These are phyloP conservation scores for Nicotiana noctiflora DNA, from an alignment of 257 asterid genomes.

Conservation along the genomic window DNA sequence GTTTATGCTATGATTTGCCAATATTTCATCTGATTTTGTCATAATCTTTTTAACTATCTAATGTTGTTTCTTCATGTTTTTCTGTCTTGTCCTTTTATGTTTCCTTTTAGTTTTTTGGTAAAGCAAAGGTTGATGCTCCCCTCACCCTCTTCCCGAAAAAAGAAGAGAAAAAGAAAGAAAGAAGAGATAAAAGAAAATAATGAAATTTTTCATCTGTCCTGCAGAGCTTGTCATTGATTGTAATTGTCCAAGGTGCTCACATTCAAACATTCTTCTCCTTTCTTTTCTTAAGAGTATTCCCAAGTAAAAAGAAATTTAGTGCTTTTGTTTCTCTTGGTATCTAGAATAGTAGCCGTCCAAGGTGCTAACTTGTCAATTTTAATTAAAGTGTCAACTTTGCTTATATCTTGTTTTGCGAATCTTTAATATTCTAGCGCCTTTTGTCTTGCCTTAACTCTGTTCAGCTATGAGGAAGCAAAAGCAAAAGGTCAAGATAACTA, in stretches of 20 bases:
- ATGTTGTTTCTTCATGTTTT: no score
- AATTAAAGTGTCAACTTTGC: not conserved
- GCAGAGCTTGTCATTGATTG: not conserved
- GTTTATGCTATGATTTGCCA: not conserved
- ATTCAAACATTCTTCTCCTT: not conserved
- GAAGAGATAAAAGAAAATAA: not conserved
- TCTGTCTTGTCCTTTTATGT: not conserved
- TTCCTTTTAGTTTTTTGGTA: not conserved
- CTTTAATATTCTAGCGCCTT: not conserved
- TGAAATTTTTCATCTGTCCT: not conserved
- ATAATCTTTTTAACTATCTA: not conserved
- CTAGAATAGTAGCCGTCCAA: not conserved
- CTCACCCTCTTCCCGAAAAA: not conserved
- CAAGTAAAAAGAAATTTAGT: not conserved
- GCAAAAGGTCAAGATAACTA: constrained; percentile 78
- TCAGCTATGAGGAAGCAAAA: constrained; percentile 77
- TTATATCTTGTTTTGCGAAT: not conserved
- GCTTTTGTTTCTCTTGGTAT: not conserved
- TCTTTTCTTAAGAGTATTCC: not conserved
- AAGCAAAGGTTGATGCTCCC: not conserved
- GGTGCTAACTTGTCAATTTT: not conserved
- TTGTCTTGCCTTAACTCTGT: constrained; percentile 38
- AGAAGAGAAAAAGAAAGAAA: no score
- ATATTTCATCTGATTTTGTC: not conserved
- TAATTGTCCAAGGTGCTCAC: not conserved